A percentile compares a stretch with the other conserved stretches of the same genome.
Conservation (phyloP, 1,139 yeast species). For the Protomyces inundatus region DNA sequence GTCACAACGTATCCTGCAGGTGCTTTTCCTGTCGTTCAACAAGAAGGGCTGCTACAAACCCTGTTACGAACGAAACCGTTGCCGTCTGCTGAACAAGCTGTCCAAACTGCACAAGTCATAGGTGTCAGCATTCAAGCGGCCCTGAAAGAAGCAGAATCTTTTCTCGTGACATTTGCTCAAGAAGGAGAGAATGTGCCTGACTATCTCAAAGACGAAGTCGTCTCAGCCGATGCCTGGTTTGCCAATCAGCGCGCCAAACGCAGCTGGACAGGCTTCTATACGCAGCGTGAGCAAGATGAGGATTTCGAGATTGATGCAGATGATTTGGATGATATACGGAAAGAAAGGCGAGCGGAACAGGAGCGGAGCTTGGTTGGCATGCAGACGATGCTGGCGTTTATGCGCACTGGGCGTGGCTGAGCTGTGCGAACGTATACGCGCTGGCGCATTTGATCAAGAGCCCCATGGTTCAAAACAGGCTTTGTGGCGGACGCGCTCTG, state of each 20-base stretch:
- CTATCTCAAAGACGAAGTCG: background rate
- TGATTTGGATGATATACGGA: conserved; percentile 19
- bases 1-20: conserved; percentile 61
- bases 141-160: background rate
- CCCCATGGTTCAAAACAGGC: too few relatives aligned
- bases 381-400: conserved; percentile 8
- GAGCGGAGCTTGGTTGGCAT: background rate
- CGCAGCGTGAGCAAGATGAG: conserved; percentile 14
- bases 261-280: conserved; percentile 22
- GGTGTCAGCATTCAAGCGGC: background rate
- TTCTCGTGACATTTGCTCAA: background rate
- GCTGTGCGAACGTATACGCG: too few relatives aligned
- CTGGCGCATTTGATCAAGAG: too few relatives aligned
- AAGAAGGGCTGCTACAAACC: conserved; percentile 75
- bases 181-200: conserved; percentile 3
- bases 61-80: conserved; percentile 75
- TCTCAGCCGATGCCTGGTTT: conserved; percentile 10
- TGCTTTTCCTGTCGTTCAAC: conserved; percentile 74
- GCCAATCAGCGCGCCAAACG: conserved; percentile 1
- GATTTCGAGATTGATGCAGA: conserved; percentile 19
- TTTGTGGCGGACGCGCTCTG: too few relatives aligned
- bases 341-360: conserved; percentile 4
- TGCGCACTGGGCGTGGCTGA: conserved; percentile 8
- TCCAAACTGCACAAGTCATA: background rate
- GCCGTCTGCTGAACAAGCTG: conserved; percentile 87